Conservation (phyloP, 2,329 filamentous ascomycete genomes). For the Fusarium nisikadoi region DNA sequence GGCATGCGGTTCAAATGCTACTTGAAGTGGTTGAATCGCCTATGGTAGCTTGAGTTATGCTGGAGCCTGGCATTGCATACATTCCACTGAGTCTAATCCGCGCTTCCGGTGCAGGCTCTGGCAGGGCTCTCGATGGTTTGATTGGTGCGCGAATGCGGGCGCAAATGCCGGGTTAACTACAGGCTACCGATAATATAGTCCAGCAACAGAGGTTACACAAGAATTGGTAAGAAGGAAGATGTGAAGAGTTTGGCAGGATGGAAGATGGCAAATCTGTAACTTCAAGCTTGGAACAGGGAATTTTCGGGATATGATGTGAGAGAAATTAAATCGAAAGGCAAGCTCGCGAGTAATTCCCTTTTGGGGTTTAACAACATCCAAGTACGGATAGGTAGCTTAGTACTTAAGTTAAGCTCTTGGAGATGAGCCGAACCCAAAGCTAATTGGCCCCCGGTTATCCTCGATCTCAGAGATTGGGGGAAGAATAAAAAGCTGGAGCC, state of each 20-base stretch:
- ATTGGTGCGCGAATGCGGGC: slow-evolving; percentile 36
- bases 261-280: neutral
- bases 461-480: slow-evolving; percentile 27
- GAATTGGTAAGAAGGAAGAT: neutral
- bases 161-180: slow-evolving; percentile 12
- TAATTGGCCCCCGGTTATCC: slow-evolving; percentile 1
- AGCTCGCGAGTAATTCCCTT: neutral
- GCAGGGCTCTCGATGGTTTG: slow-evolving; percentile 12
- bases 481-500: slow-evolving; percentile 3
- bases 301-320: neutral
- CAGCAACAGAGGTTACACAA: slow-evolving; percentile 34
- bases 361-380: neutral
- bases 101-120: slow-evolving; percentile 14
- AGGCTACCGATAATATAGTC: slow-evolving; percentile 24
- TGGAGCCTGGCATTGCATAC: slow-evolving; percentile 9
- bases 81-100: slow-evolving; percentile 20
- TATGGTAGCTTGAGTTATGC: slow-evolving; percentile 3
- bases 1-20: neutral
- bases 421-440: neutral
- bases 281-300: neutral
- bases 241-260: neutral
- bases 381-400: no score
- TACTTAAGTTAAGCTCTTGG: neutral
- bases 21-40: neutral
- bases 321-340: neutral